Base-by-base conservation (phyloP, 176 grass and related monocot species). In the Bothriochloa decipiens region DNA sequence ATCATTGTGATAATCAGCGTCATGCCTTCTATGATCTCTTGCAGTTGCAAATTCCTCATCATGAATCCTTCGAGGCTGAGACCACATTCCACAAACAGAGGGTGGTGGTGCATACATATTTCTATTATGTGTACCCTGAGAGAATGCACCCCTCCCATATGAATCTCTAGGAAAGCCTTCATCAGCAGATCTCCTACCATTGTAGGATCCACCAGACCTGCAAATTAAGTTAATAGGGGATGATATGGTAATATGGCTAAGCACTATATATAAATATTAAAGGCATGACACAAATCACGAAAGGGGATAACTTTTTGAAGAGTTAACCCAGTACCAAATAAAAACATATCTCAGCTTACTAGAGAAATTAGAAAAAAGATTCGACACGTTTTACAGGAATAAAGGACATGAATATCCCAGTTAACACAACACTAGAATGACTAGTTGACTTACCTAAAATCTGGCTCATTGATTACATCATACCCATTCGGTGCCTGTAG, bases 401-500 rank as follows among this genome's bases (percentile, higher is more conserved):
- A 69, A 58, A 18, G 17, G 3, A 52, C 35, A 41, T 49, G 15
- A 64, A 40, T 55, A 73, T 2, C 52, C 71, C 40, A 60, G 18
- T 20, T 26, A 53, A 77, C 18, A 63, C 13, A 72, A 9, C 39
- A 50, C 3, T 25, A 78, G 28, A 18, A 62, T 52, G 70, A 32
- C 14, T 45, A 45, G 61, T 45, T 29, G 14, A 77, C 79, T 83
- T 85, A 94, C 96, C 91, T 94, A 74, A 87, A 99, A 86, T 94
- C 84, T 84, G 90, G 89, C 78, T 90, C 90, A 83, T 74, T 91
- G 75, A 87, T 86, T 66, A 85, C 64, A 75, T 73, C 88, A 84
- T 99, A 99, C 69, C 93, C 89, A 92, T 96, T 93, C 3, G 85
- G 88, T 90, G 93, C 96, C 96, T 99, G 96, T 99, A 96, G 93